phyloP scores from a whole-genome alignment of 2,329 filamentous ascomycete genomes.

The Apiospora phragmitis region DNA sequence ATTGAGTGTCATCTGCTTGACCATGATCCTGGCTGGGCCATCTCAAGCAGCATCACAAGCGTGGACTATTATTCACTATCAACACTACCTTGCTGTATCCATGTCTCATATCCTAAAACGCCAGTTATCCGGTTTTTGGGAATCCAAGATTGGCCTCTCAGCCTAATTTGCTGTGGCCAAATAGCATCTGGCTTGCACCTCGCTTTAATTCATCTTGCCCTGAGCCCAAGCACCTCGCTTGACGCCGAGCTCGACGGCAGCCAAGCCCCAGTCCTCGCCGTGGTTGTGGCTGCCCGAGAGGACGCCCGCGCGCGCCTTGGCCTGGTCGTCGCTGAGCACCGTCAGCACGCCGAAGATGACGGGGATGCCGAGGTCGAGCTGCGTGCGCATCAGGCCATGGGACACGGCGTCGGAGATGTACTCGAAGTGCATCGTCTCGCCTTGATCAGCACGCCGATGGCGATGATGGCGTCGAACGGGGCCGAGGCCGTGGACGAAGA shows the following conservation, averaged over 20 bases:
- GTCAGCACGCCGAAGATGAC: conserved; percentile 93
- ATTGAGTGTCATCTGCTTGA: neutral
- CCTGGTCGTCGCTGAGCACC: conserved; percentile 85
- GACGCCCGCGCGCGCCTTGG: conserved; percentile 78
- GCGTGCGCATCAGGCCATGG: conserved; percentile 91
- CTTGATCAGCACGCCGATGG: conserved; percentile 95
- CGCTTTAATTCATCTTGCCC: conserved; percentile 52
- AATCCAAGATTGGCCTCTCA: neutral
- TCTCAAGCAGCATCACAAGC: neutral
- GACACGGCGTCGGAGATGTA: conserved; percentile 93
- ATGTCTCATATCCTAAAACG: neutral
- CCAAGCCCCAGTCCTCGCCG: conserved; percentile 92
- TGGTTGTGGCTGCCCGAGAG: conserved; percentile 75
- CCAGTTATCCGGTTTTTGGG: neutral
- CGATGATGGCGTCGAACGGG: conserved; percentile 91
- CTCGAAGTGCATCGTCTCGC: conserved; percentile 99
- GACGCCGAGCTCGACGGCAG: conserved; percentile 89
- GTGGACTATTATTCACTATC: neutral
- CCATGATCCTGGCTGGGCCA: neutral
- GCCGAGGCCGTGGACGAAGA: conserved; percentile 46
- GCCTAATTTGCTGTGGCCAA: neutral
- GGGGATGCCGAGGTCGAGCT: conserved; percentile 84
- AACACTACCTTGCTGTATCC: neutral
- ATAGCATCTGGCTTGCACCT: neutral
- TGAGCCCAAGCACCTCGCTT: conserved; percentile 84